phyloP scores from a whole-genome alignment of 2,329 filamentous ascomycete species.

The Harringtonia aguacate region DNA sequence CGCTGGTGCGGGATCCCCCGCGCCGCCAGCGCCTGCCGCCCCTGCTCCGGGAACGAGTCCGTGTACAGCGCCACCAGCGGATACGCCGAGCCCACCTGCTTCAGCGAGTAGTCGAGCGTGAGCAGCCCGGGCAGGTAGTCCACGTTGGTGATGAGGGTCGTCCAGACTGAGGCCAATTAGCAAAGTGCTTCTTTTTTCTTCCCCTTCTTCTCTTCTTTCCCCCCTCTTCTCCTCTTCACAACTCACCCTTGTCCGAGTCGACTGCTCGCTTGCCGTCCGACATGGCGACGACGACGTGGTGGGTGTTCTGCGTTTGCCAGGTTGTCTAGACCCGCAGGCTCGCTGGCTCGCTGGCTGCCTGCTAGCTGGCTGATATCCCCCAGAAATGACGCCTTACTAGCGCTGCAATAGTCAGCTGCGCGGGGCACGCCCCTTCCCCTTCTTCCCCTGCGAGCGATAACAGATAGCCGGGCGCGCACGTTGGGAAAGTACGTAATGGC shows the following conservation, averaged over 20 bases:
- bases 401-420: too few relatives aligned
- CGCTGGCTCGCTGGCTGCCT: too few relatives aligned
- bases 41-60: constrained; percentile 58
- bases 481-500: too few relatives aligned
- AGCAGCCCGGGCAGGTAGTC: constrained; percentile 74
- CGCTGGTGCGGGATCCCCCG: constrained; percentile 60
- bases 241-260: constrained; percentile 20
- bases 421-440: too few relatives aligned
- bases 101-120: constrained; percentile 69
- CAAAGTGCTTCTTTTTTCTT: neutral
- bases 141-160: constrained; percentile 75
- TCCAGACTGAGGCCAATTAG: constrained; percentile 59
- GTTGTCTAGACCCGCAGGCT: too few relatives aligned
- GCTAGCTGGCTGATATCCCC: too few relatives aligned
- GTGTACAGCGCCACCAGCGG: constrained; percentile 79
- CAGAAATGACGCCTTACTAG: too few relatives aligned
- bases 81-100: constrained; percentile 53
- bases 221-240: neutral
- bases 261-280: constrained; percentile 21
- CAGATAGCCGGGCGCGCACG: too few relatives aligned
- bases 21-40: constrained; percentile 56
- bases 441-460: too few relatives aligned
- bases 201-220: neutral
- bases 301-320: too few relatives aligned
- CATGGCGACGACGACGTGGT: constrained; percentile 13